These are phyloP conservation scores for Gracilaria caudata DNA, from an alignment of 23 red algal genomes.

Conservation along the genomic window DNA sequence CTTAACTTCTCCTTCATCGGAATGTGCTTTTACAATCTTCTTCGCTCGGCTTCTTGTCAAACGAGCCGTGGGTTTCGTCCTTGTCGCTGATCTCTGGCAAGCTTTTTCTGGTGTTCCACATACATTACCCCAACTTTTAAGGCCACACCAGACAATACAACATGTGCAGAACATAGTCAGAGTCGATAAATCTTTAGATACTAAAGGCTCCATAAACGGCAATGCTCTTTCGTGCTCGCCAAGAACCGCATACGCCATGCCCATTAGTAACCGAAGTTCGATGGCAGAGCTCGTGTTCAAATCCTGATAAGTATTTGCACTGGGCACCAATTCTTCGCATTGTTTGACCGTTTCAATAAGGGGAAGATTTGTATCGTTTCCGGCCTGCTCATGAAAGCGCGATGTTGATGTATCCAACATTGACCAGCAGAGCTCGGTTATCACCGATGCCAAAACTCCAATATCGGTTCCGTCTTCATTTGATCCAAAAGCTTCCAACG, in stretches of 20 bases:
- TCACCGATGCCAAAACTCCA: not conserved
- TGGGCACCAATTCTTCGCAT: not conserved
- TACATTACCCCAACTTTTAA: not conserved
- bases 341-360: constrained; percentile 2
- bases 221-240: constrained; percentile 8
- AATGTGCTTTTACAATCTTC: not conserved
- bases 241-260: constrained; percentile 7
- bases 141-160: constrained; percentile 2
- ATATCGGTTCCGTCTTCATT: not conserved
- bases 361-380: not conserved
- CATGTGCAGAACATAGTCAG: constrained; percentile 12
- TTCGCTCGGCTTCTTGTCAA: constrained; percentile 16
- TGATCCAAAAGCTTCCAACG: not conserved
- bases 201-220: constrained; percentile 11
- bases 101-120: not conserved
- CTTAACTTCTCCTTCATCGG: not conserved
- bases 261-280: constrained; percentile 26
- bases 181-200: not conserved
- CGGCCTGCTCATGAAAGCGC: constrained; percentile 11
- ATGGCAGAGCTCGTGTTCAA: not conserved
- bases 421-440: constrained; percentile 29
- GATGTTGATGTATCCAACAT: constrained; percentile 4
- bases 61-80: not conserved
- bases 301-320: not conserved
- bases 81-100: not conserved